These are phyloP conservation scores for Penicillium alfredii DNA, from an alignment of 495 filamentous ascomycete genomes.

Conservation along the genomic window DNA sequence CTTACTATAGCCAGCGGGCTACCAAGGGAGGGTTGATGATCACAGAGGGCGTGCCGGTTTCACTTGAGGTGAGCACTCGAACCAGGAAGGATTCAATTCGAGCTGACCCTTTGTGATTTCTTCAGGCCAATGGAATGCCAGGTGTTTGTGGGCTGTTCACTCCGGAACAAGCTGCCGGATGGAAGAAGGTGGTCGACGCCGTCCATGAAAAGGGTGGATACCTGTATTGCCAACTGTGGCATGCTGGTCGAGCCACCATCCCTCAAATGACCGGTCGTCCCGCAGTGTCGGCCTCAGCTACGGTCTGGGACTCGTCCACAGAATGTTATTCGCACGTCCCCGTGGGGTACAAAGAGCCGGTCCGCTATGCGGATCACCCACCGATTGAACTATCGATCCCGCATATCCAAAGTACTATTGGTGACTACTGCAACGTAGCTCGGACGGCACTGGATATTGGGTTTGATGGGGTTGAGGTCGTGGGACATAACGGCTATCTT, in stretches of 20 bases:
- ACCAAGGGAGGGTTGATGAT: constrained; percentile 49
- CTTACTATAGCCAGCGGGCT: constrained; percentile 52
- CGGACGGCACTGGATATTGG: constrained; percentile 56
- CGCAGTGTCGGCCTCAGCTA: constrained; percentile 34
- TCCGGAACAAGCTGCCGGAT: constrained; percentile 40
- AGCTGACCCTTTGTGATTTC: constrained; percentile 2
- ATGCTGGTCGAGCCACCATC: constrained; percentile 45
- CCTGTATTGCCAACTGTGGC: constrained; percentile 52
- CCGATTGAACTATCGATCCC: constrained; percentile 41
- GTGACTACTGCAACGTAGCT: constrained; percentile 52
- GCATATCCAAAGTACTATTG: constrained; percentile 37
- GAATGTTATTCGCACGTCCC: constrained; percentile 34
- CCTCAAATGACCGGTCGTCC: constrained; percentile 39
- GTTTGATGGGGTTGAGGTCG: constrained; percentile 53
- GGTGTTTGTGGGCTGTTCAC: constrained; percentile 47
- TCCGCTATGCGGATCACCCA: constrained; percentile 39
- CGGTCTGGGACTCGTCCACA: constrained; percentile 34
- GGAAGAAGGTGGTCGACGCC: constrained; percentile 47
- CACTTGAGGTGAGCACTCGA: constrained; percentile 40
- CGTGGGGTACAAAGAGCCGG: constrained; percentile 28
- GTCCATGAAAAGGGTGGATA: constrained; percentile 48
- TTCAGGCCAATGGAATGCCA: constrained; percentile 41
- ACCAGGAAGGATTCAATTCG: too few relatives aligned
- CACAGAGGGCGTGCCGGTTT: constrained; percentile 47
- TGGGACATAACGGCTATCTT: constrained; percentile 51